These are phyloP conservation scores for Cunninghamia lanceolata DNA, from an alignment of 75 land plant species.

Conservation along the genomic window DNA sequence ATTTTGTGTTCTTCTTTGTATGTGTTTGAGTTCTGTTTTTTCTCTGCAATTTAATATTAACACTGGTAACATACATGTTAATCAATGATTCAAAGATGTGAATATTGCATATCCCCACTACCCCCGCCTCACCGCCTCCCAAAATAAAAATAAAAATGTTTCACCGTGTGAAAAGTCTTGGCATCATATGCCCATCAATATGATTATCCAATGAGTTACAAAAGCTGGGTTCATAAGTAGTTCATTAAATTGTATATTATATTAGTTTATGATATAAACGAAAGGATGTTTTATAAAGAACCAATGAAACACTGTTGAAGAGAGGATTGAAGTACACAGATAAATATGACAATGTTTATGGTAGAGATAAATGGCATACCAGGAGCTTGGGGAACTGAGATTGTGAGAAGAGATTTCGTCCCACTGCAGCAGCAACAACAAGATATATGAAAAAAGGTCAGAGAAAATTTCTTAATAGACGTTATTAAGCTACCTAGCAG, in stretches of 20 bases:
- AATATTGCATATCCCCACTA: not conserved
- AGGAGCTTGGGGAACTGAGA: not conserved
- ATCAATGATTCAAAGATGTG: not conserved
- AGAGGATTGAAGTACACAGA: not conserved
- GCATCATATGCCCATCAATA: not conserved
- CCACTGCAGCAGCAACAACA: slow-evolving; percentile 2
- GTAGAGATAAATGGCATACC: slow-evolving; percentile 1
- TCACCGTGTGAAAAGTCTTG: not conserved
- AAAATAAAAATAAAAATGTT: not conserved
- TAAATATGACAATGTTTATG: not conserved
- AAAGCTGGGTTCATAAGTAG: not conserved
- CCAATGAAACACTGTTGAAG: not conserved
- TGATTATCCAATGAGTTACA: not conserved
- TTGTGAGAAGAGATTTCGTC: not conserved
- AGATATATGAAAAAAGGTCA: not conserved
- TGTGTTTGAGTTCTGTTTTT: no score
- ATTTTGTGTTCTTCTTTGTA: no score
- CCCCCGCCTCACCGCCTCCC: not conserved
- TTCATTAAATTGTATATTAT: not conserved
- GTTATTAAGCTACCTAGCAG: not conserved
- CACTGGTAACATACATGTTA: not conserved
- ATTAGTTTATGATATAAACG: not conserved
- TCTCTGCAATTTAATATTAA: no score
- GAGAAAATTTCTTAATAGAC: not conserved
- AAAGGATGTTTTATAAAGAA: not conserved